Percentiles rank a stretch among this genome's conserved stretches.
Conservation (phyloP, 805 yeast species). For the Sugiyamaella mastotermitis region DNA sequence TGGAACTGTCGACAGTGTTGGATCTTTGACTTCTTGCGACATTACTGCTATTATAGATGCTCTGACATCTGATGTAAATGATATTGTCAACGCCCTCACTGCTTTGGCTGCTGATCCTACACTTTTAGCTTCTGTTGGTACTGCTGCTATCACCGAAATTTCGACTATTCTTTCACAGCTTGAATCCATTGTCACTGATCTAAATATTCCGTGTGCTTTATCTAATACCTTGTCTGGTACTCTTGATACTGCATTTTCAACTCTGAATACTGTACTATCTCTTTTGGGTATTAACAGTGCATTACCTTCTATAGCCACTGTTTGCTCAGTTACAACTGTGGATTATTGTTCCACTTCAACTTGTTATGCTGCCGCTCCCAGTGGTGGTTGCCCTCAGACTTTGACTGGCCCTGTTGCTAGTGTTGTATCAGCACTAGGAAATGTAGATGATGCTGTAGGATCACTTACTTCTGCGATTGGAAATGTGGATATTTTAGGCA, state of each 20-base stretch:
- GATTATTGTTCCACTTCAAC: not conserved
- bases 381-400: conserved; percentile 4
- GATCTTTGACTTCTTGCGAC: not conserved
- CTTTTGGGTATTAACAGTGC: not conserved
- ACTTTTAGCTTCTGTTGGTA: too few species aligned
- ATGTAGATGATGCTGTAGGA: not conserved
- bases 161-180: not conserved
- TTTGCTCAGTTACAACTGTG: not conserved
- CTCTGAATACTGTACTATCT: conserved; percentile 1
- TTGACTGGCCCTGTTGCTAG: too few species aligned
- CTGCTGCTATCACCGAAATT: conserved; percentile 2
- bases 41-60: not conserved
- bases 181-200: not conserved
- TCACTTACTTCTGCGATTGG: conserved; percentile 1
- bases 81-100: not conserved
- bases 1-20: conserved; percentile 1
- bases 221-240: conserved; percentile 2
- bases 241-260: conserved; percentile 1
- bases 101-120: not conserved
- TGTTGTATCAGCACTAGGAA: not conserved
- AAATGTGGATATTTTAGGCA: not conserved
- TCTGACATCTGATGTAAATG: not conserved
- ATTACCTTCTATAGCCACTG: not conserved
- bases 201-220: conserved; percentile 3
- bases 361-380: conserved; percentile 2